Evolutionary conservation across 352 stramenopile species (phyloP).

Genomic region (Phytophthora tentaculata): DNA sequence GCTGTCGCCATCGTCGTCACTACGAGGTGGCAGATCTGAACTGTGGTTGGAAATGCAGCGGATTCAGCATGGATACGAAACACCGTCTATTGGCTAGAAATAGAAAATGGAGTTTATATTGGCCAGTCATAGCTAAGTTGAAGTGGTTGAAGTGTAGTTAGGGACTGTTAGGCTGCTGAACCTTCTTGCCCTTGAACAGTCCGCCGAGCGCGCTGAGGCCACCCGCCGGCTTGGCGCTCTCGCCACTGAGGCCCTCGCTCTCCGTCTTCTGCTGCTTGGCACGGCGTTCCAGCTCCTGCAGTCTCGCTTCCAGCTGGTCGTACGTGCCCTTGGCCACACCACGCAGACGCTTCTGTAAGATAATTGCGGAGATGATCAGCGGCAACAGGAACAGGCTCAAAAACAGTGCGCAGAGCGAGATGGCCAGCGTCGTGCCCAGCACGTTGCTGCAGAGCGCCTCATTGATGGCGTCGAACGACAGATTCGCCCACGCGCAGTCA

Average conservation of each 20-base stretch:
- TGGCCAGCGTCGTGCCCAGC: slow-evolving; percentile 76
- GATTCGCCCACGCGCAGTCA: slow-evolving; percentile 83
- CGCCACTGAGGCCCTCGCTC: slow-evolving; percentile 25
- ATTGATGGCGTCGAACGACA: slow-evolving; percentile 83
- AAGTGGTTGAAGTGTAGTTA: slow-evolving; percentile 14
- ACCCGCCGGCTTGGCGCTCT: slow-evolving; percentile 3
- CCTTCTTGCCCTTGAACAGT: slow-evolving; percentile 42
- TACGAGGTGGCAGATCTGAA: background rate
- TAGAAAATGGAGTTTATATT: too few species aligned
- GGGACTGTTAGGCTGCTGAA: slow-evolving; percentile 11
- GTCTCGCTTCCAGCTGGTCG: slow-evolving; percentile 72
- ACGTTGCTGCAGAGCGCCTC: slow-evolving; percentile 76
- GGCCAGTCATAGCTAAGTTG: slow-evolving; percentile 19
- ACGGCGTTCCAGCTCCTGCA: slow-evolving; percentile 71
- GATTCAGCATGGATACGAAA: slow-evolving; percentile 25
- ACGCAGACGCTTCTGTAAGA: slow-evolving; percentile 82
- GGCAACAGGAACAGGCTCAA: slow-evolving; percentile 78
- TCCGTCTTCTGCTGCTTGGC: slow-evolving; percentile 49
- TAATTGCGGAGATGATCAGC: slow-evolving; percentile 71
- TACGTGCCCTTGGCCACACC: slow-evolving; percentile 82
- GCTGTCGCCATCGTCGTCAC: slow-evolving; percentile 24
- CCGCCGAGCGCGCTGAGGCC: slow-evolving; percentile 32
- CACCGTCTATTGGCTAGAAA: slow-evolving; percentile 17
- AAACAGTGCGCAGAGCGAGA: slow-evolving; percentile 82
- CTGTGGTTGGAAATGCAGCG: slow-evolving; percentile 18